Evolutionary conservation across 768 basidiomycete species (phyloP), one percentile per base, ranked within the genome.

Genomic region (Hygrophorus russula): DNA sequence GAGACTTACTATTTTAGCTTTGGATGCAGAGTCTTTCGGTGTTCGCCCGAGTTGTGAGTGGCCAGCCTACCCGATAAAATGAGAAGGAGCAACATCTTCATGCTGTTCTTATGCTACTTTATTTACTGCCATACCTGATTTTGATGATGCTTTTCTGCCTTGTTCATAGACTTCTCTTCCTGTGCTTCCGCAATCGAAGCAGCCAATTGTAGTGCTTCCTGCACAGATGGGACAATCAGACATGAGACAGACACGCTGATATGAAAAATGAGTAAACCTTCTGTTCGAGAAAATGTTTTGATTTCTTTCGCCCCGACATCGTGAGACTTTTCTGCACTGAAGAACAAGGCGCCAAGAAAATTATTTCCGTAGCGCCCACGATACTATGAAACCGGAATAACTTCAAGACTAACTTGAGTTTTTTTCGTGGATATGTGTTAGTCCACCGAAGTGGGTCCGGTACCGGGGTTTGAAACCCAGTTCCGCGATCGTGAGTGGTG

Each of bases 171-270:
- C 43, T 67, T 73, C 51, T 71, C 53, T 56, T 77, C 74, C 47
- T 73, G 68, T 12, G 49, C 53, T 28, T 53, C 54, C n/a, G 59
- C 67, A 53, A 77, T 72, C 30, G 65, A 65, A 46, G 59, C 51
- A n/a, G 74, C 75, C 10, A 77, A 56, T 40, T 56, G 57, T 46
- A 73, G 49, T 4, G 67, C 65, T 48, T 74, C 72, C 75, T 76
- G 49, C 44, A 44, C 36, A 41, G 15, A 12, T 14, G 19, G 14
- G 35, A 36, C 17, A 2, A 37, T 37, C 18, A 37, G 18, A 37
- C 36, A n/a, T 2, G 17, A 11, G 17, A 13, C 10, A 14, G n/a
- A n/a, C n/a, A n/a, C n/a, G n/a, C n/a, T n/a, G n/a, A n/a, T n/a
- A n/a, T n/a, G n/a, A n/a, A 19, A n/a, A 4, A 13, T 11, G 12